Conservation (phyloP, 2,329 filamentous ascomycete species). For the Teratosphaeria nubilosa region DNA sequence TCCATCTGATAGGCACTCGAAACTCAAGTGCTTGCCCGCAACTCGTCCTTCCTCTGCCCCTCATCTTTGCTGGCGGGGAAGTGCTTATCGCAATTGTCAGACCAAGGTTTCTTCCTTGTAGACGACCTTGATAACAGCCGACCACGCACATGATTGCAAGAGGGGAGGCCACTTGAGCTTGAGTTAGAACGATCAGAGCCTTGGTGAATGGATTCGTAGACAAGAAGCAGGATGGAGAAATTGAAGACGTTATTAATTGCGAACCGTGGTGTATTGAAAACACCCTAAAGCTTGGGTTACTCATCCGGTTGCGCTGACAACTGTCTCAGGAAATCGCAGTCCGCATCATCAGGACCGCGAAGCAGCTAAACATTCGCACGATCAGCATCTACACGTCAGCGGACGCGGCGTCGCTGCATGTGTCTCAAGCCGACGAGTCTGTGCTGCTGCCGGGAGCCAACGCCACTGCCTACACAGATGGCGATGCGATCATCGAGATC, state of each 20-base stretch:
- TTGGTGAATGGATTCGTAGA: background rate
- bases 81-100: background rate
- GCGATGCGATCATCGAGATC: conserved; percentile 40
- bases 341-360: conserved; percentile 43
- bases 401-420: conserved; percentile 46
- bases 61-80: background rate
- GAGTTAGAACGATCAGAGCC: no score
- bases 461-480: conserved; percentile 41
- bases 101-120: background rate
- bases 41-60: background rate
- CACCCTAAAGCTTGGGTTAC: background rate
- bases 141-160: no score
- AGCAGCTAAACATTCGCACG: conserved; percentile 39
- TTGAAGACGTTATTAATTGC: conserved; percentile 47
- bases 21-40: background rate
- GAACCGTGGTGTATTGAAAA: conserved; percentile 49
- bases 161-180: no score
- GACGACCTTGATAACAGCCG: background rate
- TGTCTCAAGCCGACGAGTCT: conserved; percentile 44
- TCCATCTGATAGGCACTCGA: background rate
- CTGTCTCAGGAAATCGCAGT: background rate
- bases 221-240: conserved; percentile 26
- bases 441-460: conserved; percentile 40
- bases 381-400: conserved; percentile 49
- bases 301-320: background rate